A percentile compares a stretch with the other conserved stretches of the same genome.
These are phyloP conservation scores for Lepidopterella palustris DNA, from an alignment of 495 filamentous ascomycete genomes.

Conservation along the genomic window DNA sequence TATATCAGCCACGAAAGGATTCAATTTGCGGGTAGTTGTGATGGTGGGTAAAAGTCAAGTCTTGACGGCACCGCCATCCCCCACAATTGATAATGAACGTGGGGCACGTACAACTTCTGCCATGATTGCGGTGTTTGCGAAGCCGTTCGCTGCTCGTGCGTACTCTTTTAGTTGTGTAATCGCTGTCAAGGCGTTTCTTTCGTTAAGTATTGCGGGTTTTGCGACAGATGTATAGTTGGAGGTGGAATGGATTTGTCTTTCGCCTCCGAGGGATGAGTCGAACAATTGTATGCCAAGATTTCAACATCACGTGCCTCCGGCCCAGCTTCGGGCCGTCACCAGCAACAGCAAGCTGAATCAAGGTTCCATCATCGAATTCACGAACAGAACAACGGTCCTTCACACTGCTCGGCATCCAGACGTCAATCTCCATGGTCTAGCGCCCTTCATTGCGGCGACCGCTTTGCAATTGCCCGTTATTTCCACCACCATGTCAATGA, in stretches of 20 bases:
- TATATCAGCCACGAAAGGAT: too few species aligned
- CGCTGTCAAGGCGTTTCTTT: neutral
- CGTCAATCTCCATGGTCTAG: neutral
- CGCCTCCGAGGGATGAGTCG: constrained; percentile 2
- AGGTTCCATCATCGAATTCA: too few species aligned
- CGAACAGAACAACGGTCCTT: too few species aligned
- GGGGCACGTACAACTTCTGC: constrained; percentile 45
- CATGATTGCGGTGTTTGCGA: constrained; percentile 38
- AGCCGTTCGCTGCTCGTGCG: neutral
- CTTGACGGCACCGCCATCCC: too few species aligned
- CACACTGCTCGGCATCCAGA: neutral
- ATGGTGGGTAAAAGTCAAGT: too few species aligned
- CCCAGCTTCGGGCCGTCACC: neutral
- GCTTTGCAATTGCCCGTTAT: constrained; percentile 7
- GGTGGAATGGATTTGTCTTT: neutral
- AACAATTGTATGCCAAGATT: constrained; percentile 15
- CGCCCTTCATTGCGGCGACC: neutral
- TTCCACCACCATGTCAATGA: constrained; percentile 25
- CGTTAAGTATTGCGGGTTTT: neutral
- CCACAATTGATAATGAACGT: neutral
- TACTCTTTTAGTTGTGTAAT: neutral
- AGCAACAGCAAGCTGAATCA: neutral
- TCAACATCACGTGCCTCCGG: constrained; percentile 3
- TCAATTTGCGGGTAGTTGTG: too few species aligned
- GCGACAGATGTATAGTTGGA: neutral